Conservation (phyloP, 805 yeast species). For the Candida suzukii region DNA sequence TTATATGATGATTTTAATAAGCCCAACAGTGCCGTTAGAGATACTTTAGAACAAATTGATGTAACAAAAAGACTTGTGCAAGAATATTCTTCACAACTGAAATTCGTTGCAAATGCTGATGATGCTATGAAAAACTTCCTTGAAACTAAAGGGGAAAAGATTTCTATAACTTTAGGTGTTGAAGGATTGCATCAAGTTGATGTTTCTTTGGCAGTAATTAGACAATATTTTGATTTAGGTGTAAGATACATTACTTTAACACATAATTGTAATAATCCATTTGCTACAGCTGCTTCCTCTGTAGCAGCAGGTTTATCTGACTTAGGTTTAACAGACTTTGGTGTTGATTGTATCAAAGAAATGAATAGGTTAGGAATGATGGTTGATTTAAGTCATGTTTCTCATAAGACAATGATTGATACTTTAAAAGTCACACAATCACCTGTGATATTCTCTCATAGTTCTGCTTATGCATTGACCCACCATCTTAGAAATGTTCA, state of each 20-base stretch:
- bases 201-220: slow-evolving; percentile 36
- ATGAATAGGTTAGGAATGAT: slow-evolving; percentile 49
- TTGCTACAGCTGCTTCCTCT: slow-evolving; percentile 45
- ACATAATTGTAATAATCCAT: slow-evolving; percentile 48
- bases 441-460: slow-evolving; percentile 45
- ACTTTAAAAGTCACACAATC: slow-evolving; percentile 31
- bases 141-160: slow-evolving; percentile 18
- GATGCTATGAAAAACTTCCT: slow-evolving; percentile 30
- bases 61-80: slow-evolving; percentile 35
- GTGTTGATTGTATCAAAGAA: slow-evolving; percentile 34
- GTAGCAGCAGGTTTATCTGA: slow-evolving; percentile 37
- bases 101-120: slow-evolving; percentile 30
- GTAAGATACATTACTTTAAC: slow-evolving; percentile 45
- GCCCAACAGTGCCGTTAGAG: slow-evolving; percentile 36
- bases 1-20: slow-evolving; percentile 37
- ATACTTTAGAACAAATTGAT: slow-evolving; percentile 45
- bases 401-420: slow-evolving; percentile 41
- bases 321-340: slow-evolving; percentile 35
- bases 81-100: slow-evolving; percentile 30
- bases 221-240: slow-evolving; percentile 40
- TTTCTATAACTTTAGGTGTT: slow-evolving; percentile 41
- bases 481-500: slow-evolving; percentile 41
- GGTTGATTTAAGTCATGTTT: slow-evolving; percentile 44
- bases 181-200: slow-evolving; percentile 48
- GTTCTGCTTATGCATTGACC: slow-evolving; percentile 34